phyloP scores from a whole-genome alignment of 306 rosid genomes.

The Fagus sylvatica region DNA sequence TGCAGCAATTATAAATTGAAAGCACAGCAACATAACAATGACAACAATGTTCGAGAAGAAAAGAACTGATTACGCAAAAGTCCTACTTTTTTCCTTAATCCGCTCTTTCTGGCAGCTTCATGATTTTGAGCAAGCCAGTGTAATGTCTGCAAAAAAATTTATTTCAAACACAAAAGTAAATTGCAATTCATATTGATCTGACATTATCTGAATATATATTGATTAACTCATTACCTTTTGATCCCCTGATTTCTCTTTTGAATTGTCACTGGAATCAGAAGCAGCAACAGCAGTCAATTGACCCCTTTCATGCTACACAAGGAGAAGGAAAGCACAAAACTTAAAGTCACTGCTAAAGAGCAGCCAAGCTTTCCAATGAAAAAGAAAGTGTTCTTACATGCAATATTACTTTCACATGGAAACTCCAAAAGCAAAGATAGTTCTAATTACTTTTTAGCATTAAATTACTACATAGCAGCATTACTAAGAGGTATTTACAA shows the following conservation, averaged over 20 bases:
- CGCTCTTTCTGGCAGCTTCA: conserved; percentile 96
- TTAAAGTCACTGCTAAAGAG: conserved; percentile 15
- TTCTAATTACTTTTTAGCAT: neutral
- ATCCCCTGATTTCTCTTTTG: conserved; percentile 83
- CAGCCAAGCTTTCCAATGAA: neutral
- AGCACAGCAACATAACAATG: neutral
- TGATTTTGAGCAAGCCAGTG: conserved; percentile 99
- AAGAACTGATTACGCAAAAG: conserved; percentile 8
- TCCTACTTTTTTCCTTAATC: conserved; percentile 80
- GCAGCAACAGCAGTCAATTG: conserved; percentile 36
- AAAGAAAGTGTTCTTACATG: neutral
- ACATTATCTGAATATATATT: conserved; percentile 10
- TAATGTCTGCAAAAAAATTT: conserved; percentile 48
- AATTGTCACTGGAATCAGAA: conserved; percentile 80
- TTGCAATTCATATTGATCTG: conserved; percentile 18
- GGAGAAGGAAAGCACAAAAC: conserved; percentile 19
- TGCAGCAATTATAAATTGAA: neutral
- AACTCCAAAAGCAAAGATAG: neutral
- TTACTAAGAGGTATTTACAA: neutral
- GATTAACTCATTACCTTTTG: conserved; percentile 62
- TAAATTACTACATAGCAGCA: neutral
- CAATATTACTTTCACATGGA: neutral
- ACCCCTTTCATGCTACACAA: conserved; percentile 73
- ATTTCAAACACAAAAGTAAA: conserved; percentile 11
- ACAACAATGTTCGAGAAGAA: conserved; percentile 1